Evolutionary conservation across 192 early-diverging fungal genomes (phyloP).

Genomic region (Podila epigama): DNA sequence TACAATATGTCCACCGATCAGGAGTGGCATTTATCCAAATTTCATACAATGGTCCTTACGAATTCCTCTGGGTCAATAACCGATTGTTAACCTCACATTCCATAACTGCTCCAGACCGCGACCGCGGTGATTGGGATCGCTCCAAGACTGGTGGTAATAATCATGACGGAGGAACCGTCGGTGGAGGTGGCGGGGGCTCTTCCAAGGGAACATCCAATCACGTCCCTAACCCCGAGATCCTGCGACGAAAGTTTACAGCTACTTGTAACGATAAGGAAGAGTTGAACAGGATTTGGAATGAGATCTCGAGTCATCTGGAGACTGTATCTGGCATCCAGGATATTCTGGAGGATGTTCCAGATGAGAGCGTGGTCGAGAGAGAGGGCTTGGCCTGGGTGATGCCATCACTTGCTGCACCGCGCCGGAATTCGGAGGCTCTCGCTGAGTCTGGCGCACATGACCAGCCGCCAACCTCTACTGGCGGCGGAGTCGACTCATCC

Average conservation of each 20-base stretch:
- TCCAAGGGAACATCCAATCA: conserved; percentile 20
- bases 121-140: conserved; percentile 48
- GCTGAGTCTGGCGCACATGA: not conserved
- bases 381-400: conserved; percentile 26
- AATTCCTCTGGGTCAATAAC: conserved; percentile 92
- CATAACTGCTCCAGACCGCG: conserved; percentile 48
- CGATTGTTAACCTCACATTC: conserved; percentile 70
- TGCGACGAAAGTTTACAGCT: conserved; percentile 67
- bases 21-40: conserved; percentile 96
- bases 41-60: conserved; percentile 59
- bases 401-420: conserved; percentile 31
- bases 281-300: conserved; percentile 73
- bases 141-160: conserved; percentile 20
- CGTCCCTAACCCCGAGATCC: conserved; percentile 62
- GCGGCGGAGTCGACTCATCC: not conserved
- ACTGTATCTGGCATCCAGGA: conserved; percentile 44
- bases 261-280: conserved; percentile 64
- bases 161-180: conserved; percentile 8
- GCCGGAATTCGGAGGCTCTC: conserved; percentile 22
- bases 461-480: not conserved
- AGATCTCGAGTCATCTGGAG: conserved; percentile 38
- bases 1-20: conserved; percentile 90
- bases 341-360: conserved; percentile 45
- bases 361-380: conserved; percentile 33
- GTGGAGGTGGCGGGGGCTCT: conserved; percentile 19